Percentiles rank a stretch among this genome's conserved stretches.
Conservation (phyloP, 768 basidiomycete species). For the Boletellus ananas region DNA sequence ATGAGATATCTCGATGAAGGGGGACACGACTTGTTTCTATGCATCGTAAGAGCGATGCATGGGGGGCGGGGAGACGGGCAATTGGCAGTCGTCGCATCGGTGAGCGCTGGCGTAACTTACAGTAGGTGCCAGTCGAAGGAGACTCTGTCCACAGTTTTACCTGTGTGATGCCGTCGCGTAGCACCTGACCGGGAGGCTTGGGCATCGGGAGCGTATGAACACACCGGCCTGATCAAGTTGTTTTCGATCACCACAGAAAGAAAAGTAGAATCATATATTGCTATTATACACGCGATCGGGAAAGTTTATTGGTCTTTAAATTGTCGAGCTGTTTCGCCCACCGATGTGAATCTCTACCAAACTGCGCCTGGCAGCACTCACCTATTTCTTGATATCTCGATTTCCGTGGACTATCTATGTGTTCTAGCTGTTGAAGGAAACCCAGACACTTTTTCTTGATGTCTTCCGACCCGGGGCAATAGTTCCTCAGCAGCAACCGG, state of each 20-base stretch:
- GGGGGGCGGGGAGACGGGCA: too few relatives aligned
- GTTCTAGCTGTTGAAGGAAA: constrained; percentile 54
- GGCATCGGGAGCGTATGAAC: too few relatives aligned
- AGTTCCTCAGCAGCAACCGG: constrained; percentile 54
- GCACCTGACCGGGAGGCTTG: too few relatives aligned
- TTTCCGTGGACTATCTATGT: constrained; percentile 62
- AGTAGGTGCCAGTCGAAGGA: too few relatives aligned
- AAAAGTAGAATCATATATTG: not conserved
- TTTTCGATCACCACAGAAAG: too few relatives aligned
- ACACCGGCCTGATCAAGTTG: too few relatives aligned
- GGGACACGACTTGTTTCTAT: too few relatives aligned
- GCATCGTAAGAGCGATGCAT: too few relatives aligned
- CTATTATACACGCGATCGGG: constrained; percentile 1
- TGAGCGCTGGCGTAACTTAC: too few relatives aligned
- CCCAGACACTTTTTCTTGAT: constrained; percentile 43
- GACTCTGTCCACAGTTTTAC: too few relatives aligned
- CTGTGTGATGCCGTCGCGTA: too few relatives aligned
- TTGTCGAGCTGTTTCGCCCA: constrained; percentile 19
- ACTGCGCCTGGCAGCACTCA: constrained; percentile 24
- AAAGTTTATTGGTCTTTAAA: constrained; percentile 7
- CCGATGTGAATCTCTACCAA: not conserved
- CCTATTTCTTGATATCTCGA: constrained; percentile 68
- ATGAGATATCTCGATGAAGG: not conserved
- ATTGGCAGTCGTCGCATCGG: too few relatives aligned
- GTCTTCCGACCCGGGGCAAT: constrained; percentile 35